Percentiles rank a stretch among this genome's conserved stretches.
Evolutionary conservation across 306 rosid species (phyloP).

Genomic region (Vachellia pachyceras): DNA sequence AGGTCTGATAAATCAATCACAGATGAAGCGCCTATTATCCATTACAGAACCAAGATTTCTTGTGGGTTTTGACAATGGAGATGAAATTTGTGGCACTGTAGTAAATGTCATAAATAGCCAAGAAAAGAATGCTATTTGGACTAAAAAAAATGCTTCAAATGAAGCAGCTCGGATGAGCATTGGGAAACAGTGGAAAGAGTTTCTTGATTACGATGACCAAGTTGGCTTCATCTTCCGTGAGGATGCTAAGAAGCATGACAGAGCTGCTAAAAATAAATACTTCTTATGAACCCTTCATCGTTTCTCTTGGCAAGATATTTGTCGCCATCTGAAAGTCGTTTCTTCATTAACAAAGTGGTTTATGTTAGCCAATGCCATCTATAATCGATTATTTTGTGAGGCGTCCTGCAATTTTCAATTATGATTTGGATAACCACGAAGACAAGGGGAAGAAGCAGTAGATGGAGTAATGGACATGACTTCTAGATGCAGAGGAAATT

Average conservation of each 20-base stretch:
- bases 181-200: constrained; percentile 95
- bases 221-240: constrained; percentile 91
- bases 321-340: no score
- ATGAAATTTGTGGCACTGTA: constrained; percentile 96
- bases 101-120: constrained; percentile 72
- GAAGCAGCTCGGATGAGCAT: constrained; percentile 96
- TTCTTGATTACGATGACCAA: constrained; percentile 73
- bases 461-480: no score
- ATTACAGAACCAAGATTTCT: no score
- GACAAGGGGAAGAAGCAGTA: no score
- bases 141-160: no score
- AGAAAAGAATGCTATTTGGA: constrained; percentile 81
- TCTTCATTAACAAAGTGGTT: constrained; percentile 29
- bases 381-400: background rate
- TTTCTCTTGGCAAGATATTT: constrained; percentile 2
- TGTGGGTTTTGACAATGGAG: constrained; percentile 94
- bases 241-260: constrained; percentile 69
- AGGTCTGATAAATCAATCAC: no score
- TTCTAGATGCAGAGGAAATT: no score
- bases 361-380: constrained; percentile 4
- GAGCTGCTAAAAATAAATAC: constrained; percentile 62
- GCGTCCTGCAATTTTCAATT: background rate
- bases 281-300: constrained; percentile 49
- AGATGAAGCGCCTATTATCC: no score
- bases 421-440: no score